Conservation (phyloP, 163 green algal species). For the Coccomyxa subellipsoidea region DNA sequence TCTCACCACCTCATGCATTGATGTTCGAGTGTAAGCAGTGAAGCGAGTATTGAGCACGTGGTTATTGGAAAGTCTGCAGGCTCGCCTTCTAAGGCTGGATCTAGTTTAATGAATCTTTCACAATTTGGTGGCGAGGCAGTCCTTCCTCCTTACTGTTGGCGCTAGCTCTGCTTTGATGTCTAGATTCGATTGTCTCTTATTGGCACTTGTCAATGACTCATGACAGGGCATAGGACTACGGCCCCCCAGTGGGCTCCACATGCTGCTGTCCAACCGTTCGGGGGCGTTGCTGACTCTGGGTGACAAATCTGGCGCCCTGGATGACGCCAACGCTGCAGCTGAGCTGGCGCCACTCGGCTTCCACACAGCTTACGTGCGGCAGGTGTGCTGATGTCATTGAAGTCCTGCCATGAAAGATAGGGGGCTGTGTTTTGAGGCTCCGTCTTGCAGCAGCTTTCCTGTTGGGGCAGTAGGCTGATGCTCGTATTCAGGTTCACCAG, state of each 20-base stretch:
- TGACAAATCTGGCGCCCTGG: constrained; percentile 31
- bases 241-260: constrained; percentile 22
- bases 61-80: too few species aligned
- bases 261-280: constrained; percentile 55
- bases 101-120: too few species aligned
- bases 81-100: too few species aligned
- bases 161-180: neutral
- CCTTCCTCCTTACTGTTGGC: neutral
- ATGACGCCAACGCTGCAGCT: constrained; percentile 36
- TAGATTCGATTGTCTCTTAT: neutral
- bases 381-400: constrained; percentile 28
- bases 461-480: neutral
- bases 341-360: constrained; percentile 34
- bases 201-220: too few species aligned
- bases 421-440: too few species aligned
- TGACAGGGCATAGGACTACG: constrained; percentile 11
- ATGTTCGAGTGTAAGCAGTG: too few species aligned
- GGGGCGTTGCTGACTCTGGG: constrained; percentile 42
- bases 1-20: too few species aligned
- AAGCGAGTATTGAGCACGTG: too few species aligned
- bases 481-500: too few species aligned
- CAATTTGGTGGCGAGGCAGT: neutral
- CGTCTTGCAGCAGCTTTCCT: neutral
- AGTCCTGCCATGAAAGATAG: too few species aligned
- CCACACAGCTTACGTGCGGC: constrained; percentile 43